Percentiles rank a stretch among this genome's conserved stretches.
phyloP scores from a whole-genome alignment of 1,284 basidiomycete species.

The Ganoderma resinaceum region DNA sequence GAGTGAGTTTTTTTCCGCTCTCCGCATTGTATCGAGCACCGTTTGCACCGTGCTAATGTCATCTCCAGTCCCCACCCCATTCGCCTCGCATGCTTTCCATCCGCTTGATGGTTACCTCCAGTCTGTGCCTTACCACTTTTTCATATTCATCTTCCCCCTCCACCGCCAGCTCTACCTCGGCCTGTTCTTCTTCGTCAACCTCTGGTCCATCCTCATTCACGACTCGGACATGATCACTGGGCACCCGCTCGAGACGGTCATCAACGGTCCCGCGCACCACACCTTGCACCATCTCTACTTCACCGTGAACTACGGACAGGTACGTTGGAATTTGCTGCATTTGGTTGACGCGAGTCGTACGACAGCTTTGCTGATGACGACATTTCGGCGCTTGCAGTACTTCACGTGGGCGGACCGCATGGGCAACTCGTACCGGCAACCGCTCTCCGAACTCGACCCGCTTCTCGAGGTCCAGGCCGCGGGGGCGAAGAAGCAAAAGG shows the following conservation, averaged over 20 bases:
- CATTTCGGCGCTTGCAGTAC: slow-evolving; percentile 61
- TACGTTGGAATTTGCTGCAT: slow-evolving; percentile 40
- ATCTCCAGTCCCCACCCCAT: slow-evolving; percentile 89
- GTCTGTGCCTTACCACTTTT: slow-evolving; percentile 94
- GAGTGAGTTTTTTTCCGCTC: slow-evolving; percentile 57
- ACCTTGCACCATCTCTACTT: slow-evolving; percentile 97
- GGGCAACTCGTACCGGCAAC: slow-evolving; percentile 89
- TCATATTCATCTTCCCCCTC: slow-evolving; percentile 91
- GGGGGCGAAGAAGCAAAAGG: slow-evolving; percentile 33
- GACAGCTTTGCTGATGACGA: slow-evolving; percentile 6
- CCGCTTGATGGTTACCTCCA: slow-evolving; percentile 95
- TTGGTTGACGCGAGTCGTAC: background rate
- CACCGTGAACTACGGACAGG: slow-evolving; percentile 94
- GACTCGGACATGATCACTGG: slow-evolving; percentile 99
- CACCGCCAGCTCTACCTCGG: slow-evolving; percentile 85
- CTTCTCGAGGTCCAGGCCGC: slow-evolving; percentile 66
- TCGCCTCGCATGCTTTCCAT: slow-evolving; percentile 97
- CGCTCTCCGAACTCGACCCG: slow-evolving; percentile 86
- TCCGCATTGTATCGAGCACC: slow-evolving; percentile 8
- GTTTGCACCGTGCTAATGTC: slow-evolving; percentile 18
- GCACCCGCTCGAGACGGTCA: slow-evolving; percentile 87
- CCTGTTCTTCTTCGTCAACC: slow-evolving; percentile 89
- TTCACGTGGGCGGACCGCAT: slow-evolving; percentile 94
- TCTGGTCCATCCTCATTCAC: slow-evolving; percentile 96
- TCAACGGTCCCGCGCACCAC: slow-evolving; percentile 98